Evolutionary conservation across 2,329 filamentous ascomycete genomes (phyloP).

Genomic region (Lizonia empirigonia): DNA sequence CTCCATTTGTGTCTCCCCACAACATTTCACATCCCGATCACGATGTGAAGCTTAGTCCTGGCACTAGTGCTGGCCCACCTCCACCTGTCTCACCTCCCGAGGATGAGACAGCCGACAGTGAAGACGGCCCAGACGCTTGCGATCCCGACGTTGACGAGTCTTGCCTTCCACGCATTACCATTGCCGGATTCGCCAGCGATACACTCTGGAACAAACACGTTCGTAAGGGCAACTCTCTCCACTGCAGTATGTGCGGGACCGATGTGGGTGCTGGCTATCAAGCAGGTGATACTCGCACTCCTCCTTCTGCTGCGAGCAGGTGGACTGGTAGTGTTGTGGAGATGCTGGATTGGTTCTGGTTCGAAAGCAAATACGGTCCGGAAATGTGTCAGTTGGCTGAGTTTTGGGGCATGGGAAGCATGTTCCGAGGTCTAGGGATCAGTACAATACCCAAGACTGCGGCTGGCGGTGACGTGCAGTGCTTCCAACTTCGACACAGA

Average conservation of each 20-base stretch:
- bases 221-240: slow-evolving; percentile 19
- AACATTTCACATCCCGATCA: no score
- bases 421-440: not conserved
- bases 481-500: not conserved
- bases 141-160: no score
- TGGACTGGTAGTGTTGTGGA: slow-evolving; percentile 12
- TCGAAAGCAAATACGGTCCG: not conserved
- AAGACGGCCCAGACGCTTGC: no score
- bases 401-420: not conserved
- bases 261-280: slow-evolving; percentile 25
- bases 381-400: not conserved
- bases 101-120: no score
- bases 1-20: no score
- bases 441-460: not conserved
- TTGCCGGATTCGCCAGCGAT: not conserved
- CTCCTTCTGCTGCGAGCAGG: slow-evolving; percentile 24
- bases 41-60: no score
- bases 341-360: slow-evolving; percentile 1
- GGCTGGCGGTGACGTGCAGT: not conserved
- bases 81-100: no score
- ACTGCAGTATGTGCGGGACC: slow-evolving; percentile 24
- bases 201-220: slow-evolving; percentile 5
- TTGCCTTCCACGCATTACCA: no score
- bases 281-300: slow-evolving; percentile 9
- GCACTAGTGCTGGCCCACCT: no score